Base-by-base conservation (phyloP, 176 grass and related monocot species). In the Pharus latifolius region DNA sequence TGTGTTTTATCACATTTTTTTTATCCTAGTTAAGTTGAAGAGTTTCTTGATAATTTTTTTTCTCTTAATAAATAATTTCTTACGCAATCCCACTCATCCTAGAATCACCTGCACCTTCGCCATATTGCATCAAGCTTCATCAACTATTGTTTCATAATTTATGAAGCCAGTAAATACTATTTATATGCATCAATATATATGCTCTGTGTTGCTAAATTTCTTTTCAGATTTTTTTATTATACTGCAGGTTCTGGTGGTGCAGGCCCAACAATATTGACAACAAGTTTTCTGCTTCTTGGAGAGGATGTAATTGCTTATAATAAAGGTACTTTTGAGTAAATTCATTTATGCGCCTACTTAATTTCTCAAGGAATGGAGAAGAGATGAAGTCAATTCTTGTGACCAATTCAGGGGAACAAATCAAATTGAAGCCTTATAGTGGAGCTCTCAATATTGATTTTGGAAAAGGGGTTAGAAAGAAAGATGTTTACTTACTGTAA, bases 301-400 rank as follows among this genome's bases (percentile, higher is more conserved):
- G 93, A 97, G 71, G 89, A 97, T 87, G 93, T 97, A 65, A 90
- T 97, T 72, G 93, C 80, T 67, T 97, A 92, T 74, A 92, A 92
- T 49, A 97, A 90, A 79, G 93, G 93, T 92, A 60, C 6, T 63
- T 48, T 71, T 33, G 24, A 47, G 29, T 67, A 63, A n/a, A 1
- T 78, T 82, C 18, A 33, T 26, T 67, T 10, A 22, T 52, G 2
- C 41, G 33, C 10, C 27, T 65, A 46, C 29, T 27, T 4, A 18
- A 29, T 60, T 51, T 62, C 54, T 79, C 10, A 53, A 22, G 14
- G 2, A 46, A 73, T 2, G 40, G n/a, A 20, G 33, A 56, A 74
- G 61, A 70, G 26, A 2, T 34, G 9, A 80, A 11, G 16, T 49
- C 18, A 47, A 11, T 72, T 56, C n/a, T 56, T 42, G 15, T 75